These are phyloP conservation scores for Chaetomium globosum DNA, from an alignment of 2,329 filamentous ascomycete species.

Conservation along the genomic window DNA sequence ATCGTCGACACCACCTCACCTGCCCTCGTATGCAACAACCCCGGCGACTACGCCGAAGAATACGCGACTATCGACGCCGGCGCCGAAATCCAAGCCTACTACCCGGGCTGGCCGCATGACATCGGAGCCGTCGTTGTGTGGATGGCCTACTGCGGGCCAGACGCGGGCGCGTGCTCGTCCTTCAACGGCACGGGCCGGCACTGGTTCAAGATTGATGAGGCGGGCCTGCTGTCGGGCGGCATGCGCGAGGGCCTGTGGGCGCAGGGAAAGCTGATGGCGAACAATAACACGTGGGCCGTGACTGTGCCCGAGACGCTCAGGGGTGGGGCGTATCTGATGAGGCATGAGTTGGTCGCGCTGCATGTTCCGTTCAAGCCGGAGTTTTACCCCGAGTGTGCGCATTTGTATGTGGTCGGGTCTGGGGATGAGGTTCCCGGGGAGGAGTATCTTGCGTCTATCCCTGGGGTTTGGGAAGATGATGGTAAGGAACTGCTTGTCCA, in stretches of 20 bases:
- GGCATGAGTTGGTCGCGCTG: conserved; percentile 14
- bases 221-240: neutral
- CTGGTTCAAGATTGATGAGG: conserved; percentile 18
- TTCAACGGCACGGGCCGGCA: conserved; percentile 11
- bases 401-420: neutral
- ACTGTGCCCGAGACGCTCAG: neutral
- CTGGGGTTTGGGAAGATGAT: conserved; percentile 11
- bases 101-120: conserved; percentile 17
- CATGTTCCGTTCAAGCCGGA: conserved; percentile 17
- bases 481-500: neutral
- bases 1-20: neutral
- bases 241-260: conserved; percentile 12
- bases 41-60: conserved; percentile 11
- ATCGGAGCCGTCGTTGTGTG: conserved; percentile 11
- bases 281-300: conserved; percentile 12
- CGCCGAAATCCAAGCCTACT: conserved; percentile 9
- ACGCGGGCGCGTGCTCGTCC: neutral
- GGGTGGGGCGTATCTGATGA: conserved; percentile 9
- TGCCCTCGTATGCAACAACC: conserved; percentile 13
- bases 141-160: conserved; percentile 17
- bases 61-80: conserved; percentile 8
- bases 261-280: conserved; percentile 5
- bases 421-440: conserved; percentile 9
- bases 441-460: conserved; percentile 13
- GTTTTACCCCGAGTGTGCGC: conserved; percentile 19